Conservation (phyloP, 1,284 basidiomycete species). For the Testicularia cyperi region DNA sequence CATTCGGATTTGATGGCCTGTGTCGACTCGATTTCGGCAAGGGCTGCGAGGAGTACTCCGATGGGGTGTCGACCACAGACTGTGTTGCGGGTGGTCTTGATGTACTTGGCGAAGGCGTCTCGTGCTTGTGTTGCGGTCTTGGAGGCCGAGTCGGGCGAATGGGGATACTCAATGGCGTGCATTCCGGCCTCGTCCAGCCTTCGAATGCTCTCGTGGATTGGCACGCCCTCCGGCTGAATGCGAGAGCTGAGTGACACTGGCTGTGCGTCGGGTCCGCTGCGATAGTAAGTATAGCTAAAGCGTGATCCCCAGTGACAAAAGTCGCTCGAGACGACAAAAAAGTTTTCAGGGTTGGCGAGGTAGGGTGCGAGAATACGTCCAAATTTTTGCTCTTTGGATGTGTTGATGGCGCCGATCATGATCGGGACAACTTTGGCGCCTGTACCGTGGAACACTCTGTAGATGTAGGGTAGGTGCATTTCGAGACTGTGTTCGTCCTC, state of each 20-base stretch:
- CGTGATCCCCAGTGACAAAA: conserved; percentile 89
- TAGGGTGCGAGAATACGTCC: conserved; percentile 78
- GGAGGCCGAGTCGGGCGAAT: conserved; percentile 55
- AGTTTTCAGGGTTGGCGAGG: conserved; percentile 72
- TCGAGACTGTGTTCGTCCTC: conserved; percentile 96
- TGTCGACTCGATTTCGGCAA: conserved; percentile 68
- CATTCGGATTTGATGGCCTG: conserved; percentile 47
- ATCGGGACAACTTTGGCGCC: conserved; percentile 84
- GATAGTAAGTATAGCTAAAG: conserved; percentile 89
- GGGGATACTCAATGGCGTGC: conserved; percentile 67
- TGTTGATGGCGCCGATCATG: conserved; percentile 79
- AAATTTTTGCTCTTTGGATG: conserved; percentile 67
- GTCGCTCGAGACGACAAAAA: conserved; percentile 90
- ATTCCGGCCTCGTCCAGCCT: conserved; percentile 78
- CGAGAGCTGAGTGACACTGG: conserved; percentile 43
- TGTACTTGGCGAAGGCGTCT: conserved; percentile 66
- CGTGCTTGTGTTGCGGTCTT: conserved; percentile 41
- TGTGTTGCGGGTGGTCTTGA: conserved; percentile 84
- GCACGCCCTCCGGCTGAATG: conserved; percentile 5
- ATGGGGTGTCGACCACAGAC: conserved; percentile 97
- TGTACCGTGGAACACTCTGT: conserved; percentile 80
- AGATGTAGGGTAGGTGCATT: conserved; percentile 93
- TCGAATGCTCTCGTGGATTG: conserved; percentile 68
- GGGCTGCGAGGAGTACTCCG: conserved; percentile 79
- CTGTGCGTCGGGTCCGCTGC: conserved; percentile 58